Conservation (phyloP, 2,329 filamentous ascomycete genomes). For the Pseudocercospora ulei region DNA sequence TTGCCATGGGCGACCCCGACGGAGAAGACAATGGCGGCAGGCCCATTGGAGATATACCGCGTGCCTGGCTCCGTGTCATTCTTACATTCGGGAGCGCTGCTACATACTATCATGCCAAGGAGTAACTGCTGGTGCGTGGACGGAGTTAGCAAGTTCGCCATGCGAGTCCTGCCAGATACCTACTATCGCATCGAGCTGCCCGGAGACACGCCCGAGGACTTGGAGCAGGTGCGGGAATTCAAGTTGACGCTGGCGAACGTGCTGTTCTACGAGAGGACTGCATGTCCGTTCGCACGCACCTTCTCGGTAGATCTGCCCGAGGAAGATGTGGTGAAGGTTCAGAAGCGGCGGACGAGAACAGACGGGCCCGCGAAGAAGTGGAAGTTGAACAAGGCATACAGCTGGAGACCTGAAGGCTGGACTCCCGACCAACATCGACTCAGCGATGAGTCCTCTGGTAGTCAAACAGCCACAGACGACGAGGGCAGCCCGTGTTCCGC, state of each 20-base stretch:
- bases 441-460: constrained; percentile 21
- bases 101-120: constrained; percentile 78
- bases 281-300: constrained; percentile 70
- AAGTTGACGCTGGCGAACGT: constrained; percentile 61
- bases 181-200: constrained; percentile 90
- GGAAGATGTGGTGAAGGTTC: constrained; percentile 51
- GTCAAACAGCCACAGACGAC: constrained; percentile 20
- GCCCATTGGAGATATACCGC: constrained; percentile 71
- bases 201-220: constrained; percentile 53
- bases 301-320: constrained; percentile 68
- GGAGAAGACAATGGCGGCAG: constrained; percentile 72
- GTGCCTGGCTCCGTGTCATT: constrained; percentile 80
- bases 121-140: constrained; percentile 93
- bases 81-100: constrained; percentile 69
- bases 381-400: constrained; percentile 39
- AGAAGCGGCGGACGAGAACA: constrained; percentile 59
- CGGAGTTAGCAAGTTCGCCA: constrained; percentile 71
- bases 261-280: constrained; percentile 76
- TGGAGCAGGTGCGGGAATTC: constrained; percentile 54
- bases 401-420: constrained; percentile 40
- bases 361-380: constrained; percentile 47
- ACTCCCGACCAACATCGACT: constrained; percentile 15
- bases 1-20: constrained; percentile 65
- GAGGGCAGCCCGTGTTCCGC: constrained; percentile 21
- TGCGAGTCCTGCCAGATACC: constrained; percentile 70